Base-by-base conservation (phyloP, 805 yeast genomes). In the Spathaspora gorwiae region DNA sequence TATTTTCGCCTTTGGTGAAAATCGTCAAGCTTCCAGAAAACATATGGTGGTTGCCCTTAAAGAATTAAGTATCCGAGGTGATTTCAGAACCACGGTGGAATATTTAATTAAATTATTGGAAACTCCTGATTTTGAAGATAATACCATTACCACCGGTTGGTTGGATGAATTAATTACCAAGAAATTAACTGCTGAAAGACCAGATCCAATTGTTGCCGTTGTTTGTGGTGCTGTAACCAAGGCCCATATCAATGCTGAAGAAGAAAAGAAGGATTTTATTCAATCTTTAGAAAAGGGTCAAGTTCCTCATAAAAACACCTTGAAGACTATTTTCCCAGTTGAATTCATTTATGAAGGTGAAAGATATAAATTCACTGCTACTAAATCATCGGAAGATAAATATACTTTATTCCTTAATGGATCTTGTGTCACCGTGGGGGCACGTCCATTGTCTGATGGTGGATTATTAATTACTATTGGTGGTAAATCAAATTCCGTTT, bases 101-200 rank as follows among this genome's bases (percentile, higher is more conserved):
- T 94, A 94, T 63, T 79, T 94, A 61, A 94, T 95, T 69, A 92
- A 92, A 66, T 78, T 94, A 55, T 77, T 94, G 59, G 98, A 94
- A 72, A 90, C 99, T 24, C 94, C 96, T 45, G 99, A 87, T 63
- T 94, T 94, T 58, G 97, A 90, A 70, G 90, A 85, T 47, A 95
- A 94, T 68, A 92, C 94, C 40, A 92, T 94, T 60, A 94, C 99
- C 47, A 94, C 99, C 47, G 98, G 98, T 46, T 94, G 99, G 99
- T 81, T 94, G 61, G 99, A 94, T 68, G 98, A 92, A 68, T 80
- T 94, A 60, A 94, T 94, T 59, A 76, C 95, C 49, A 87, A 88
- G 68, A 90, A 87, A 59, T 81, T 95, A 66, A 94, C 99, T 35
- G 95, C 97, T 35, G 97, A 94, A 70, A 84, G 97, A 69, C 99